Base-by-base conservation (phyloP, 1,139 yeast species). In the Kurtzmaniella quercitrusa region DNA sequence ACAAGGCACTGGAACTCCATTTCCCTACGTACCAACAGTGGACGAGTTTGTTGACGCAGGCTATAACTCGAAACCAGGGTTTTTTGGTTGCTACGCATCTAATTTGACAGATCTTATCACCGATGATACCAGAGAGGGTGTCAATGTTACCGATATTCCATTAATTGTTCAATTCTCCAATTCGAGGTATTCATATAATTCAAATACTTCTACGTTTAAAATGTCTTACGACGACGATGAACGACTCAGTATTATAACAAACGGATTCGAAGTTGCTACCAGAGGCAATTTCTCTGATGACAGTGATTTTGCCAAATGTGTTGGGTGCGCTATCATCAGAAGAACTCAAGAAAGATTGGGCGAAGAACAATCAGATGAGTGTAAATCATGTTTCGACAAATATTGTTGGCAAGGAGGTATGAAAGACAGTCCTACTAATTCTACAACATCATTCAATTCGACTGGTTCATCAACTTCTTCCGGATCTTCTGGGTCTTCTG, bases 301-400 rank as follows among this genome's bases (percentile, higher is more conserved):
- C 46, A 45, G 53, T 9, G 52, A 63, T 17, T 71, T 75, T 75
- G 61, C 66, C 5, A 63, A 63, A 1, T 71, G 77, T 55, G 72
- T 71, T 14, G 76, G 74, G 3, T 71, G 77, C 58, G 77, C 77
- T 4, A 61, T 71, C 19, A 68, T 71, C 34, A 58, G 75, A 49
- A 55, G 77, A 50, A 61, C 65, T 5, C 74, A 71, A 50, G 76
- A 71, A 50, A 53, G 76, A 45, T 55, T 61, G 40, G 65, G 65
- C 2, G 43, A 61, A 33, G 60, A 63, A 30, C 76, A 68, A 47
- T 59, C 69, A 1, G 69, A 65, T 28, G 71, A 70, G 46, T 71
- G 77, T 46, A 53, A 61, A 42, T 48, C 60, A 42, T 71, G 77
- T 44, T 71, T 71, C 48, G 47, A 57, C 15, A 47, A 58, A 5